These are phyloP conservation scores for Camptophora hylomeconis DNA, from an alignment of 2,329 filamentous ascomycete genomes.

Conservation along the genomic window DNA sequence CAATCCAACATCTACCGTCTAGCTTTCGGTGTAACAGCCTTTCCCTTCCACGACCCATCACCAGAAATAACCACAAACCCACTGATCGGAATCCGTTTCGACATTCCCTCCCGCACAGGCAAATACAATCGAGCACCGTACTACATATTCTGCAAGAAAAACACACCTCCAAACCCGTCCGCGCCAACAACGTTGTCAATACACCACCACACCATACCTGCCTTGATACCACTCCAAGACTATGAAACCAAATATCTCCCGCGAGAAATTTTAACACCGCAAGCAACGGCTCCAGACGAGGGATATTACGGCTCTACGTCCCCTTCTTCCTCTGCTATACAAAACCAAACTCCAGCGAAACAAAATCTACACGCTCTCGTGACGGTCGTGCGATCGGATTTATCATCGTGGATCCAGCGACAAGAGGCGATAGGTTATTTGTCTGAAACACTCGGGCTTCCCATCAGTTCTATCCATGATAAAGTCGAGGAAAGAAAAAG, in stretches of 20 bases:
- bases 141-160: conserved; percentile 30
- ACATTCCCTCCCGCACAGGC: conserved; percentile 27
- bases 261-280: conserved; percentile 10
- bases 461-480: neutral
- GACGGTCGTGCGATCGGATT: conserved; percentile 7
- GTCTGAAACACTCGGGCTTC: conserved; percentile 20
- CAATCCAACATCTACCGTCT: conserved; percentile 30
- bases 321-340: neutral
- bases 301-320: conserved; percentile 17
- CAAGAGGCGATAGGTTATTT: conserved; percentile 10
- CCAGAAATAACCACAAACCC: conserved; percentile 19
- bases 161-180: too few species aligned
- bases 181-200: too few species aligned
- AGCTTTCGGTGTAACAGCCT: conserved; percentile 31
- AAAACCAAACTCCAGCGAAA: neutral
- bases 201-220: conserved; percentile 32
- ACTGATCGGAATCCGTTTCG: conserved; percentile 30
- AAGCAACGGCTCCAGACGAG: conserved; percentile 19
- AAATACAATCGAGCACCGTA: conserved; percentile 30
- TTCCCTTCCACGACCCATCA: conserved; percentile 33
- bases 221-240: conserved; percentile 28
- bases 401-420: conserved; percentile 6
- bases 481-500: conserved; percentile 6
- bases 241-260: conserved; percentile 26
- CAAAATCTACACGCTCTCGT: conserved; percentile 7